phyloP scores from a whole-genome alignment of 768 basidiomycete species.

The Hericium erinaceus region DNA sequence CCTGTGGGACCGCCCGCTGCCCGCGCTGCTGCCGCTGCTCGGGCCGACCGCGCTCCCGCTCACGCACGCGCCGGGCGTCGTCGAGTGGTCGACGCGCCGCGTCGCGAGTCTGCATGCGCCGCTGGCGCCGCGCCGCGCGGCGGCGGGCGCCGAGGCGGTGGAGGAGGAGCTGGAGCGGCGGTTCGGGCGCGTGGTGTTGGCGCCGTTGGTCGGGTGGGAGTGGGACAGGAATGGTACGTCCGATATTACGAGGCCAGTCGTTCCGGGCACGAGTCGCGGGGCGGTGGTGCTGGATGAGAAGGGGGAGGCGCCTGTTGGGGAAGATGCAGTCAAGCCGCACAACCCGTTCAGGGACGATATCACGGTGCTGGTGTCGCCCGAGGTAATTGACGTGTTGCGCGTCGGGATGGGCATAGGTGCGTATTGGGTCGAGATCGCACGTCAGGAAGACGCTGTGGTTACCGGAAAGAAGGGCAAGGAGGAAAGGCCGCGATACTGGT shows the following conservation, averaged over 20 bases:
- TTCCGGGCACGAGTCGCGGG: conserved; percentile 31
- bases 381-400: conserved; percentile 24
- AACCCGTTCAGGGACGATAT: conserved; percentile 51
- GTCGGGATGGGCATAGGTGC: conserved; percentile 55
- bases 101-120: conserved; percentile 39
- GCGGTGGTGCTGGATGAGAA: conserved; percentile 19
- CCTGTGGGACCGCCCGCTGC: conserved; percentile 5
- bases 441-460: conserved; percentile 18
- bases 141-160: conserved; percentile 21
- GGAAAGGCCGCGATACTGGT: conserved; percentile 38
- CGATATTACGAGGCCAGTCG: conserved; percentile 26
- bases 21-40: conserved; percentile 32
- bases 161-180: conserved; percentile 38
- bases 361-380: conserved; percentile 43
- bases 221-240: conserved; percentile 22
- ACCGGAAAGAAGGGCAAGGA: conserved; percentile 16
- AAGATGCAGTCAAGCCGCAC: conserved; percentile 25
- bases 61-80: conserved; percentile 56
- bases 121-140: conserved; percentile 16
- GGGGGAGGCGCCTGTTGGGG: conserved; percentile 2
- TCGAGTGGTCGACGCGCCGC: conserved; percentile 56
- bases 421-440: conserved; percentile 61
- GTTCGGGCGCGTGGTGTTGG: conserved; percentile 42
- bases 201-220: conserved; percentile 41
- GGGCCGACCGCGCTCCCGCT: conserved; percentile 49